phyloP scores from a whole-genome alignment of 1,139 yeast species.

The Candida smagusa region DNA sequence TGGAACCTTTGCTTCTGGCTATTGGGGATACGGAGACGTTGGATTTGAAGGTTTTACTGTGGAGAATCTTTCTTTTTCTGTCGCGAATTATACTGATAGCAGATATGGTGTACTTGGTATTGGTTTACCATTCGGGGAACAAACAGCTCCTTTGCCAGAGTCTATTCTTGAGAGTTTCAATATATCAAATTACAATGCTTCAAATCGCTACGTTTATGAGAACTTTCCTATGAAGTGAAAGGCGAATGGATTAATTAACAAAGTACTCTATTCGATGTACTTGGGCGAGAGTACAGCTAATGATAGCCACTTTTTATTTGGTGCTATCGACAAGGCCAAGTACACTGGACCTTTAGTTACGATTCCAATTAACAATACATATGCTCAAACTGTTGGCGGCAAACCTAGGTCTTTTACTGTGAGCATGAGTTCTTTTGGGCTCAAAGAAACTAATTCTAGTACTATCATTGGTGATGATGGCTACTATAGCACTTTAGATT shows the following conservation, averaged over 20 bases:
- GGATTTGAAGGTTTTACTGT: constrained; percentile 40
- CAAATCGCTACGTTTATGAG: too few species aligned
- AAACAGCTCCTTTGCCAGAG: too few species aligned
- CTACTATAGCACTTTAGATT: constrained; percentile 28
- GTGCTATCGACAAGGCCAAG: constrained; percentile 56
- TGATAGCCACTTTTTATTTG: constrained; percentile 50
- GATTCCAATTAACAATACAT: too few species aligned
- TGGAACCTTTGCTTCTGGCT: constrained; percentile 55
- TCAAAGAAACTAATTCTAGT: background rate
- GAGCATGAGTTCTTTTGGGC: background rate
- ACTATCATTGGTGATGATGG: background rate
- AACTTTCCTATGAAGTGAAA: constrained; percentile 25
- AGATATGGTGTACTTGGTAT: constrained; percentile 52
- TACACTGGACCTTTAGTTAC: constrained; percentile 38
- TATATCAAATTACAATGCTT: too few species aligned
- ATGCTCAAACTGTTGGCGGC: too few species aligned
- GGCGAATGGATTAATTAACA: constrained; percentile 22
- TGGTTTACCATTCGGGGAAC: constrained; percentile 51
- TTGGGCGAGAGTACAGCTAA: constrained; percentile 38
- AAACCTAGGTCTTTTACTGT: too few species aligned
- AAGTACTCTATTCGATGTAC: constrained; percentile 36
- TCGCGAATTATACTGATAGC: constrained; percentile 42
- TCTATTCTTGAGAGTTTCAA: too few species aligned
- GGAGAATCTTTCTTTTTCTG: constrained; percentile 46
- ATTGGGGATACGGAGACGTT: constrained; percentile 51